Conservation (phyloP, 2,329 filamentous ascomycete species). For the Penicillium olsonii region DNA sequence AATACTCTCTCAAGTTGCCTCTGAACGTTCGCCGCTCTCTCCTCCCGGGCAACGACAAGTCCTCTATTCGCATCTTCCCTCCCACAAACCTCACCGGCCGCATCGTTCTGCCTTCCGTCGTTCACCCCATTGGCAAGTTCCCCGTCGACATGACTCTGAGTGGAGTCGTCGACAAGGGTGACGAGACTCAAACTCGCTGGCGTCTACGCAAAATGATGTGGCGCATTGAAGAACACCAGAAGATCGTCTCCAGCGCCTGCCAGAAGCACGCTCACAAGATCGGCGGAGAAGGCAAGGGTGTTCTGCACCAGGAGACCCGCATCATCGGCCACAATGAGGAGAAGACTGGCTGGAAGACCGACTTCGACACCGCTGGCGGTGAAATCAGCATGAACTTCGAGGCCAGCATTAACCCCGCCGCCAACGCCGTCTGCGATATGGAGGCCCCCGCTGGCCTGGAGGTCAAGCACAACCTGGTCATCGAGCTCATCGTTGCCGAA, state of each 20-base stretch:
- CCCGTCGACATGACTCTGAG: constrained; percentile 78
- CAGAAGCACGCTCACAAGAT: constrained; percentile 69
- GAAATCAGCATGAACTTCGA: constrained; percentile 81
- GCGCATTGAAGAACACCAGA: constrained; percentile 86
- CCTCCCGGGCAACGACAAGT: constrained; percentile 75
- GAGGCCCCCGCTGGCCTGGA: constrained; percentile 73
- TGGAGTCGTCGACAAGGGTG: constrained; percentile 74
- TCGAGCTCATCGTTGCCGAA: constrained; percentile 93
- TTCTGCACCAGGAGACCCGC: constrained; percentile 72
- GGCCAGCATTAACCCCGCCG: constrained; percentile 60
- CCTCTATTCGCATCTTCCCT: constrained; percentile 91
- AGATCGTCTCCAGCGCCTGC: constrained; percentile 78
- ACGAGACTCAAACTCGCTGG: constrained; percentile 76
- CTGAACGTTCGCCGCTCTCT: constrained; percentile 80
- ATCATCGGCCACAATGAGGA: constrained; percentile 79
- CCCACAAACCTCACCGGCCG: constrained; percentile 90
- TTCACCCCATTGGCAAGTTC: constrained; percentile 84
- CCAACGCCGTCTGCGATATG: constrained; percentile 75
- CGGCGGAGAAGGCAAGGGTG: constrained; percentile 67
- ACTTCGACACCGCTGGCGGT: constrained; percentile 66
- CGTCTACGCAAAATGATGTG: constrained; percentile 87
- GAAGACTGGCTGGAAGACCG: constrained; percentile 87
- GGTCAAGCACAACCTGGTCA: constrained; percentile 79
- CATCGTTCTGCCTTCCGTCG: constrained; percentile 77
- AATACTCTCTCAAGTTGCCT: constrained; percentile 65